Conservation (phyloP, 2,329 filamentous ascomycete species). For the Aphanocladium album region DNA sequence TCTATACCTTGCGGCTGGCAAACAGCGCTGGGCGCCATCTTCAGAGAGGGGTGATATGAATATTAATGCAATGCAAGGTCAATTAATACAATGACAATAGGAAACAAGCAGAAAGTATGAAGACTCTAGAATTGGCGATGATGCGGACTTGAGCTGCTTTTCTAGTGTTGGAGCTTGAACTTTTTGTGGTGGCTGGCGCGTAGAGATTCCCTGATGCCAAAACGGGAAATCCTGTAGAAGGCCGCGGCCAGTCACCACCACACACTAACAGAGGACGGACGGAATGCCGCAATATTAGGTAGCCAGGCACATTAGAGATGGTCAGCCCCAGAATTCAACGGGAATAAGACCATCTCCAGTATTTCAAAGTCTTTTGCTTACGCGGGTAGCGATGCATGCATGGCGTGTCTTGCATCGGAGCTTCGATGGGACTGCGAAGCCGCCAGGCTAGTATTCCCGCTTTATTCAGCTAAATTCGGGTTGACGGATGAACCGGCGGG, state of each 20-base stretch:
- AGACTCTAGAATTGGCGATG: too few species aligned
- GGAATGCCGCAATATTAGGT: background rate
- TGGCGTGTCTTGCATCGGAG: too few species aligned
- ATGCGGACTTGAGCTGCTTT: background rate
- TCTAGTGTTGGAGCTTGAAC: background rate
- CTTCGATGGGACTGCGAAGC: too few species aligned
- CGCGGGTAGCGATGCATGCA: too few species aligned
- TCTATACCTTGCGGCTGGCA: constrained; percentile 27
- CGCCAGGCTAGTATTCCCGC: too few species aligned
- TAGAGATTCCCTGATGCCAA: constrained; percentile 1
- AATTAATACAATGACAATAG: background rate
- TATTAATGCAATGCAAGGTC: background rate
- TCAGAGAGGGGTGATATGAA: background rate
- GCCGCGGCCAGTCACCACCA: background rate
- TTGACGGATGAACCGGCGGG: too few species aligned
- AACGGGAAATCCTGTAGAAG: background rate
- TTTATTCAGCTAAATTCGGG: too few species aligned
- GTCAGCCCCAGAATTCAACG: too few species aligned
- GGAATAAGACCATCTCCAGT: background rate
- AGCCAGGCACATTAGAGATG: background rate
- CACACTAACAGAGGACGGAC: background rate
- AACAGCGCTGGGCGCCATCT: background rate
- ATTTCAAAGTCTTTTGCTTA: background rate
- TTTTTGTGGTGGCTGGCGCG: background rate
- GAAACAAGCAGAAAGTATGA: background rate